These are phyloP conservation scores for Fusarium agapanthi DNA, from an alignment of 2,329 filamentous ascomycete species.

Conservation along the genomic window DNA sequence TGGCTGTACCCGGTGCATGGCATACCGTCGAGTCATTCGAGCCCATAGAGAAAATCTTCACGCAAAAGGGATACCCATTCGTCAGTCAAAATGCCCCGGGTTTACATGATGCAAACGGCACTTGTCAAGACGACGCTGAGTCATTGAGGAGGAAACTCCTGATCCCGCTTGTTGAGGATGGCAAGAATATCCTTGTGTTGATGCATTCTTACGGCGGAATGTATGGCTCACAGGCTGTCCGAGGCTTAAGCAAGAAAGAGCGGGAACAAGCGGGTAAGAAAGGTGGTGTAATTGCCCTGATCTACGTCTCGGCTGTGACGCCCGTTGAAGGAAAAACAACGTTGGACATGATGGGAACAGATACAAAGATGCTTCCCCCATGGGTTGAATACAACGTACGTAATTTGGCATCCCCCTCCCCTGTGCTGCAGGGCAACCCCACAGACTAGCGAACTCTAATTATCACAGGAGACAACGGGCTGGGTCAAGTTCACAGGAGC, in stretches of 20 bases:
- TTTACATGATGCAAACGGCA: background rate
- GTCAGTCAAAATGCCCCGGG: slow-evolving; percentile 9
- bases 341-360: slow-evolving; percentile 6
- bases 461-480: background rate
- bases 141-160: slow-evolving; percentile 8
- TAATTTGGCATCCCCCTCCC: background rate
- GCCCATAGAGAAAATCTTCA: background rate
- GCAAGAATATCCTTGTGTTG: slow-evolving; percentile 31
- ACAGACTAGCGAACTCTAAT: background rate
- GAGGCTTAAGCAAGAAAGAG: slow-evolving; percentile 25
- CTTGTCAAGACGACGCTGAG: background rate
- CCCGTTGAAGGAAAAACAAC: background rate
- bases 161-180: slow-evolving; percentile 18
- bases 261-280: background rate
- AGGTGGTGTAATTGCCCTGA: slow-evolving; percentile 13
- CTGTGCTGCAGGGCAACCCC: background rate
- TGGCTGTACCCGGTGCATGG: slow-evolving; percentile 34
- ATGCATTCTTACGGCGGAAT: slow-evolving; percentile 39
- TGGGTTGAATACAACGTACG: slow-evolving; percentile 1
- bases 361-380: background rate
- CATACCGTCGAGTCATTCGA: slow-evolving; percentile 12
- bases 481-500: background rate
- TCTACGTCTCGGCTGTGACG: slow-evolving; percentile 19
- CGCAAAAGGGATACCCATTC: background rate
- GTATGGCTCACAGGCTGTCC: slow-evolving; percentile 25